Evolutionary conservation across 306 rosid species (phyloP), one percentile per base, ranked within the genome.

Genomic region (Prunus salicina): DNA sequence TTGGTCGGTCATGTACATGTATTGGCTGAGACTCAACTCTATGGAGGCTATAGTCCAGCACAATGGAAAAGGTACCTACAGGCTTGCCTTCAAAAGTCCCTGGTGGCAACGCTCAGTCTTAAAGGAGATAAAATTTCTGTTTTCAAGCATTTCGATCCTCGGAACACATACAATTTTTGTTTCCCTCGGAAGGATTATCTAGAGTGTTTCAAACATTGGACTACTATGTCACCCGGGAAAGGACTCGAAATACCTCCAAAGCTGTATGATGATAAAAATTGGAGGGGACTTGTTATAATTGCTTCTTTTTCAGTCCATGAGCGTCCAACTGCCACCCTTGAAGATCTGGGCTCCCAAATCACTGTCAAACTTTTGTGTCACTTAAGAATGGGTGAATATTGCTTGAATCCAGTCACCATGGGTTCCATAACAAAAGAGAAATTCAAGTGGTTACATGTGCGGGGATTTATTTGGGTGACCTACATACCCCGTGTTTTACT

Each of bases 391-490:
- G 30, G 49, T 16, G 38, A 63, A 19, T 1, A 63, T 5, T 77
- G 81, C 46, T 19, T 78, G 43, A 78, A 47, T 47, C 56, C 75
- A 4, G 45, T 62, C 0, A 30, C 81, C 0, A 2, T 11, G 28
- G 13, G 66, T 22, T 50, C 43, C 5, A 45, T 61, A 27, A 32
- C 28, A 6, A 6, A 8, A 63, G 58, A 70, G 8, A 34, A 19
- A 4, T 46, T 20, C 27, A 70, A 51, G 24, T 38, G 49, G 32
- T 18, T 50, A n/a, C 19, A 70, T 25, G 1, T 51, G 16, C 32
- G 58, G 3, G 22, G 72, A 19, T 78, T 78, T 64, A 52, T 62
- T 19, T 78, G 82, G 82, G 7, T 78, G 5, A 61, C 72, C 19
- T 78, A 71, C 34, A 15, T 71, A 32, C 76, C 76, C 15, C 64